phyloP scores from a whole-genome alignment of 2,329 filamentous ascomycete species.

The Aureobasidium sp. region DNA sequence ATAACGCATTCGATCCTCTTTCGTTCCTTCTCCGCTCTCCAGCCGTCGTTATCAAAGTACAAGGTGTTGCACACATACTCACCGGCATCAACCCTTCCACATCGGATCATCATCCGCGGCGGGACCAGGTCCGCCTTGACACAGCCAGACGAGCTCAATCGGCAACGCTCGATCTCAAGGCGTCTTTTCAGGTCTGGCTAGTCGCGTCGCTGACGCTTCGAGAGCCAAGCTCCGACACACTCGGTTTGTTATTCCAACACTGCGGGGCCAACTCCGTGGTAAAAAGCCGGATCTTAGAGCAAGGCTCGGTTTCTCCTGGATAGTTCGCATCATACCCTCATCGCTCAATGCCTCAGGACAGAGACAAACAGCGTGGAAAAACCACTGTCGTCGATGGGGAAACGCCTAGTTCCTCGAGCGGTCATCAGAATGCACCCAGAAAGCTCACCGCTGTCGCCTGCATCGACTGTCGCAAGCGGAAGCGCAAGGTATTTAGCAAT shows the following conservation, averaged over 20 bases:
- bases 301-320: constrained; percentile 4
- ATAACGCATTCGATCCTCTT: neutral
- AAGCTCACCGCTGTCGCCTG: constrained; percentile 15
- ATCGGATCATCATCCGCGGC: neutral
- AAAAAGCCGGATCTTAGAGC: constrained; percentile 4
- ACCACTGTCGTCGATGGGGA: neutral
- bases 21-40: neutral
- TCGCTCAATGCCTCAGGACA: constrained; percentile 13
- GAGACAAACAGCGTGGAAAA: constrained; percentile 10
- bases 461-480: constrained; percentile 9
- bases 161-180: neutral
- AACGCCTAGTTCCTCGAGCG: neutral
- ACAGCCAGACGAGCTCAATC: neutral
- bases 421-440: neutral
- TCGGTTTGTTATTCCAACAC: neutral
- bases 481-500: constrained; percentile 8
- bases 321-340: neutral
- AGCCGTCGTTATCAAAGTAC: neutral
- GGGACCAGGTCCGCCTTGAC: neutral
- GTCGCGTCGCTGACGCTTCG: constrained; percentile 6
- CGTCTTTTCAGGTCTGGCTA: neutral
- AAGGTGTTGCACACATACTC: neutral
- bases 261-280: constrained; percentile 14
- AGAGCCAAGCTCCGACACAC: constrained; percentile 5
- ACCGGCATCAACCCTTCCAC: neutral